A percentile compares a stretch with the other conserved stretches of the same genome.
Conservation (phyloP, 2,329 filamentous ascomycete genomes). For the Trichoderma sp. region DNA sequence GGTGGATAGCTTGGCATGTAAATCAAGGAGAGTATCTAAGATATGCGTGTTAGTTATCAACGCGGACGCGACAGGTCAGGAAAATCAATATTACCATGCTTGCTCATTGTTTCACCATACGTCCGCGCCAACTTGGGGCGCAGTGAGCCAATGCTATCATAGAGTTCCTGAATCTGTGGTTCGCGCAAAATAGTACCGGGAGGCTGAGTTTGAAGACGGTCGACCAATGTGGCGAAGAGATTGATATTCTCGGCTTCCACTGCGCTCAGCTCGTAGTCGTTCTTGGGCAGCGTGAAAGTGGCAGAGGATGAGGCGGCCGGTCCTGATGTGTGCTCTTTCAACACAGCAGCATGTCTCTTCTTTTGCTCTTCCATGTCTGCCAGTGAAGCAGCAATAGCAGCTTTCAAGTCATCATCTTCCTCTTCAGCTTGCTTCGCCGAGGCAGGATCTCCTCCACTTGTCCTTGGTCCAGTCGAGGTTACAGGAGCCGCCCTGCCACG, state of each 20-base stretch:
- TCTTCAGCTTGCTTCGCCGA: conserved; percentile 66
- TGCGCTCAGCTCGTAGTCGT: conserved; percentile 90
- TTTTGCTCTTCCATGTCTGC: conserved; percentile 99
- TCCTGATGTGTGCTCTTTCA: conserved; percentile 76
- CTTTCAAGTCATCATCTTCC: conserved; percentile 90
- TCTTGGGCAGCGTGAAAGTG: conserved; percentile 70
- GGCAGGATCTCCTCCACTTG: conserved; percentile 43
- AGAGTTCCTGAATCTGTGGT: conserved; percentile 96
- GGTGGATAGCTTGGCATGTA: conserved; percentile 93
- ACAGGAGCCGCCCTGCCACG: conserved; percentile 71
- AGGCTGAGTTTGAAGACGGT: conserved; percentile 91
- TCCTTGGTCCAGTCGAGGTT: conserved; percentile 45
- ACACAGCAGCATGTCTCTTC: conserved; percentile 78
- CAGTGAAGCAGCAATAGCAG: conserved; percentile 91
- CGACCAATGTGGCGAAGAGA: conserved; percentile 89
- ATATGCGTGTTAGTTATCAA: conserved; percentile 30
- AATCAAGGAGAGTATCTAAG: conserved; percentile 84
- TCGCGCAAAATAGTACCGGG: conserved; percentile 95
- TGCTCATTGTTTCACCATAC: conserved; percentile 99
- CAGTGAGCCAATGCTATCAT: conserved; percentile 93
- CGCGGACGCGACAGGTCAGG: not conserved
- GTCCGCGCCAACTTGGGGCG: conserved; percentile 92
- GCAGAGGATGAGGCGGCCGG: conserved; percentile 43
- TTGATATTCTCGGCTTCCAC: conserved; percentile 98
- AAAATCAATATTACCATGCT: conserved; percentile 73